phyloP scores from a whole-genome alignment of 2,329 filamentous ascomycete genomes.

The Epichloe brachyelytri region DNA sequence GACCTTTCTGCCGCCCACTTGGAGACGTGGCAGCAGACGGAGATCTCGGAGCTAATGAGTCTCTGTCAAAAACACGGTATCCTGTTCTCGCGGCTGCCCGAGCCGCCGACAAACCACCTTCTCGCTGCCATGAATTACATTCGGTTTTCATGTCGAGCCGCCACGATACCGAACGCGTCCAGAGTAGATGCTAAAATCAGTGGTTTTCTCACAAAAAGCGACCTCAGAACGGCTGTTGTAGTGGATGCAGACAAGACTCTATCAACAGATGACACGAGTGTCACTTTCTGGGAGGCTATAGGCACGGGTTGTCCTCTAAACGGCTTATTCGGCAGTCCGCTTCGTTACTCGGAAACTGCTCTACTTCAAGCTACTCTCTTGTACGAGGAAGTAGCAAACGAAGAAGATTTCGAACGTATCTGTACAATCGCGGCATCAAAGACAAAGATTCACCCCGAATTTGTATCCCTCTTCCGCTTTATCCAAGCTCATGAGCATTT shows the following conservation, averaged over 20 bases:
- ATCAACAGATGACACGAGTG: constrained; percentile 33
- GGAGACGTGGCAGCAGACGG: constrained; percentile 32
- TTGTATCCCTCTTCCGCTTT: constrained; percentile 29
- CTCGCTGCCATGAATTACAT: constrained; percentile 3
- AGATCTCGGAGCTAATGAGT: constrained; percentile 27
- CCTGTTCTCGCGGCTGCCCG: constrained; percentile 24
- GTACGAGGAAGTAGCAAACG: constrained; percentile 31
- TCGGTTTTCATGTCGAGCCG: constrained; percentile 5
- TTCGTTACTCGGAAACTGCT: constrained; percentile 38
- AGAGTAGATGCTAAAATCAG: constrained; percentile 16
- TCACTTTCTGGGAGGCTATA: constrained; percentile 33
- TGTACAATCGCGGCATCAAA: constrained; percentile 31
- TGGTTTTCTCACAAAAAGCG: constrained; percentile 12
- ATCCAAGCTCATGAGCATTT: constrained; percentile 22
- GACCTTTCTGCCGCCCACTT: constrained; percentile 24
- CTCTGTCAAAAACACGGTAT: constrained; percentile 34
- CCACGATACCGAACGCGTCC: constrained; percentile 24
- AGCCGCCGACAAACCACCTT: background rate
- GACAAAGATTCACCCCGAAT: constrained; percentile 33
- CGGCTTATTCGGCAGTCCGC: constrained; percentile 29
- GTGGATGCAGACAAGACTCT: constrained; percentile 48
- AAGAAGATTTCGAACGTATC: constrained; percentile 26
- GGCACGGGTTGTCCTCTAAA: constrained; percentile 20
- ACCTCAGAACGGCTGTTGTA: constrained; percentile 34
- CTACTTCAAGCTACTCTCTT: constrained; percentile 42